Percentiles rank a stretch among this genome's conserved stretches.
Evolutionary conservation across 2,329 filamentous ascomycete genomes (phyloP).

Genomic region (Fusarium camptoceras): DNA sequence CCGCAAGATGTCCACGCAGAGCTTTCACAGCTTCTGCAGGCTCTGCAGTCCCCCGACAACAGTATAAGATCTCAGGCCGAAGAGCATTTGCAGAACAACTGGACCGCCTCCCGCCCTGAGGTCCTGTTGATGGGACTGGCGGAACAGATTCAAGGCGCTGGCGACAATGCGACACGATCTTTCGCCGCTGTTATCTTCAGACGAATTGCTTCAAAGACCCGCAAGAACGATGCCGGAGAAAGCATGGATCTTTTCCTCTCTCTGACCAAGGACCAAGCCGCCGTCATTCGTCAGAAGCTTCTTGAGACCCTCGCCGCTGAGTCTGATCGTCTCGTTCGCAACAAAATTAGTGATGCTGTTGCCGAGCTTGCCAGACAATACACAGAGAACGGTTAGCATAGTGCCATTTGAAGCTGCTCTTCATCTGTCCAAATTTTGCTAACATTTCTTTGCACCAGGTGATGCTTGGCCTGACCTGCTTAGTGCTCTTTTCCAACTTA

Average conservation of each 20-base stretch:
- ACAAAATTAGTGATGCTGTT: slow-evolving; percentile 98
- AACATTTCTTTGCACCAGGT: slow-evolving; percentile 60
- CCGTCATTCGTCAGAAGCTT: slow-evolving; percentile 85
- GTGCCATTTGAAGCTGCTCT: neutral
- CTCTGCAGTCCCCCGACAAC: slow-evolving; percentile 92
- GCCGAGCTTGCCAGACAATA: slow-evolving; percentile 96
- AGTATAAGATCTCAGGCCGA: slow-evolving; percentile 85
- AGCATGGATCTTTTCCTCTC: slow-evolving; percentile 88
- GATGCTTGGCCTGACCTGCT: slow-evolving; percentile 92
- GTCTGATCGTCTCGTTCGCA: slow-evolving; percentile 78
- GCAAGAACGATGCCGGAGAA: slow-evolving; percentile 78
- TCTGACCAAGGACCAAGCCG: slow-evolving; percentile 77
- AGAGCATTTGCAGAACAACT: slow-evolving; percentile 89
- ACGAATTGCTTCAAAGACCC: slow-evolving; percentile 88
- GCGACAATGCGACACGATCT: slow-evolving; percentile 82
- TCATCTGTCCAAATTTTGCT: slow-evolving; percentile 13
- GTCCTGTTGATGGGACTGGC: slow-evolving; percentile 92
- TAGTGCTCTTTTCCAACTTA: slow-evolving; percentile 86
- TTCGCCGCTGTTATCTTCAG: slow-evolving; percentile 96
- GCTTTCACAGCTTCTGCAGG: slow-evolving; percentile 86
- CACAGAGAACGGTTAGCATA: slow-evolving; percentile 82
- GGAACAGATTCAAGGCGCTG: slow-evolving; percentile 87
- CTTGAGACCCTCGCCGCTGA: slow-evolving; percentile 82
- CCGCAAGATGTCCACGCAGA: slow-evolving; percentile 85
- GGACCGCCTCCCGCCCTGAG: slow-evolving; percentile 84